A percentile compares a stretch with the other conserved stretches of the same genome.
These are phyloP conservation scores for Protoeuglena noctilucae DNA, from an alignment of 139 green algal species.

Conservation along the genomic window DNA sequence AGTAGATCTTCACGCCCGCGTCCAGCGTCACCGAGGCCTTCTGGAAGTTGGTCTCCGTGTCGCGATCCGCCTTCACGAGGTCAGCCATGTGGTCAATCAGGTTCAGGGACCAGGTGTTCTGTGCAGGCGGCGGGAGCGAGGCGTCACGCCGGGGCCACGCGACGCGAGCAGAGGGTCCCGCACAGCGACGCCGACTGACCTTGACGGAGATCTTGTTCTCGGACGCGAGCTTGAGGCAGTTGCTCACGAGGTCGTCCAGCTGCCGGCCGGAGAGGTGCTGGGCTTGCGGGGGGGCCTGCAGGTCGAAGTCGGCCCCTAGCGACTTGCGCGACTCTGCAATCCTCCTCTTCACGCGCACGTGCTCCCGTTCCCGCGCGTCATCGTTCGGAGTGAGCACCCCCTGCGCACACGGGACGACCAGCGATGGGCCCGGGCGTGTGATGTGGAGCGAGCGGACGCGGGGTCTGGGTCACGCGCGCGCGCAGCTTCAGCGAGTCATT, in stretches of 20 bases:
- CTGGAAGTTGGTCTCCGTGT: constrained; percentile 64
- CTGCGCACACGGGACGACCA: too few relatives aligned
- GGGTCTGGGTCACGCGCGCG: too few relatives aligned
- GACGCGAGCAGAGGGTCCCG: neutral
- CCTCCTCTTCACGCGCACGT: neutral
- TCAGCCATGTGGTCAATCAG: constrained; percentile 72
- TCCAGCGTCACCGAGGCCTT: constrained; percentile 67
- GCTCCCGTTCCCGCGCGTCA: neutral
- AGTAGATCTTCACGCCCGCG: constrained; percentile 82
- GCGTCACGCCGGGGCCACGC: neutral
- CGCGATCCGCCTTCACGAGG: constrained; percentile 33
- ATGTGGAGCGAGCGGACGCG: too few relatives aligned
- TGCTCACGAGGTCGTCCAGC: constrained; percentile 31
- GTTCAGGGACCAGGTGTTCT: constrained; percentile 66
- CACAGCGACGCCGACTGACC: too few relatives aligned
- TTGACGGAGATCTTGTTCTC: constrained; percentile 52
- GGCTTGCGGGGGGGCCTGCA: neutral
- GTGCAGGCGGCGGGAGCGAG: neutral
- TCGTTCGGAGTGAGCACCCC: neutral
- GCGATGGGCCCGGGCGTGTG: too few relatives aligned
- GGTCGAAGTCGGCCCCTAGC: neutral
- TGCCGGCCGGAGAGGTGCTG: neutral
- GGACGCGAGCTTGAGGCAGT: constrained; percentile 66
- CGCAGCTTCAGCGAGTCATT: too few relatives aligned
- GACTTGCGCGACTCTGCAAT: neutral